Percentiles rank a stretch among this genome's conserved stretches.
Conservation (phyloP, 371 early-diverging fungal genomes). For the Mucor piriformis region DNA sequence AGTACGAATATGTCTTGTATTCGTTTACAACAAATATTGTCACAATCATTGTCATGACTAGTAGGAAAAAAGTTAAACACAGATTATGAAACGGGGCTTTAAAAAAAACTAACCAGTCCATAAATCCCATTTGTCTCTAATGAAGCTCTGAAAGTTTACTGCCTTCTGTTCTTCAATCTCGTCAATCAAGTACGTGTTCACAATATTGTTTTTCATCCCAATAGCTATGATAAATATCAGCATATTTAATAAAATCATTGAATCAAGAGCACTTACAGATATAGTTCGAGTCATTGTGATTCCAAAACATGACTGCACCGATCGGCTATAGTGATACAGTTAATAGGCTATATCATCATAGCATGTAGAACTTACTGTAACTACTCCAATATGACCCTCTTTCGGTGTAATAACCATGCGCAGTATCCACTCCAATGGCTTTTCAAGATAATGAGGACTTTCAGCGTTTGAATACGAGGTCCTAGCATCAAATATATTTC, state of each 20-base stretch:
- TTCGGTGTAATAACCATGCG: conserved; percentile 29
- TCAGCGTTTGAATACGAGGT: neutral
- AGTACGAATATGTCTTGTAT: conserved; percentile 7
- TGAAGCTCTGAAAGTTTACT: conserved; percentile 25
- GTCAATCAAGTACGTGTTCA: conserved; percentile 32
- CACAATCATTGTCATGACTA: conserved; percentile 21
- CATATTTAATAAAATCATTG: neutral
- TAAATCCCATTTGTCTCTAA: conserved; percentile 37
- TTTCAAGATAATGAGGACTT: conserved; percentile 21
- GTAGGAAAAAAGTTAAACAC: neutral
- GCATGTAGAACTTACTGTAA: conserved; percentile 11
- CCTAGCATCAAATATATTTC: neutral
- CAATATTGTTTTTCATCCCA: conserved; percentile 30
- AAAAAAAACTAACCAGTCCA: conserved; percentile 20
- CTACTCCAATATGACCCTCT: conserved; percentile 19
- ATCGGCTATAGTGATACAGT: conserved; percentile 10
- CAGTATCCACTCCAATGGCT: conserved; percentile 22
- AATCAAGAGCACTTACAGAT: conserved; percentile 24
- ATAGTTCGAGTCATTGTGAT: conserved; percentile 8
- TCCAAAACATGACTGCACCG: conserved; percentile 25
- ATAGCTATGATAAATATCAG: conserved; percentile 17
- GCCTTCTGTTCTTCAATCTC: conserved; percentile 25
- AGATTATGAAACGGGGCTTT: neutral
- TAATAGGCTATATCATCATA: neutral
- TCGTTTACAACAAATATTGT: conserved; percentile 22